Percentiles rank a stretch among this genome's conserved stretches.
These are phyloP conservation scores for Macrophomina tecta DNA, from an alignment of 2,329 filamentous ascomycete genomes.

Conservation along the genomic window DNA sequence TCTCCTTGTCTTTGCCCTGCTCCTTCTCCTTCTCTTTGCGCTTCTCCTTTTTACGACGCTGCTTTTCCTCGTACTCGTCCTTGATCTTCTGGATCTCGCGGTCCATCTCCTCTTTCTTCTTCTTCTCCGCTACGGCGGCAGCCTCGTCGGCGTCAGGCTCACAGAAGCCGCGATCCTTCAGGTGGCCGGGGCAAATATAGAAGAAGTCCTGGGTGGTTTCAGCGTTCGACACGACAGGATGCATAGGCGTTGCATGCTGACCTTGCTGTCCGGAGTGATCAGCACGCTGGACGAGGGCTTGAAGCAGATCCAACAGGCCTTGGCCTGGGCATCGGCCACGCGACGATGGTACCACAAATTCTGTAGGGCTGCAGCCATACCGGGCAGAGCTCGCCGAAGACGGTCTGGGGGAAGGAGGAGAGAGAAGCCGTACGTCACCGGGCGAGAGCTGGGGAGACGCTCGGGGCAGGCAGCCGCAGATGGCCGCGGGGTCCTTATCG, in stretches of 20 bases:
- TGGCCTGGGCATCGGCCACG: conserved; percentile 83
- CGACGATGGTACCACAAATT: conserved; percentile 87
- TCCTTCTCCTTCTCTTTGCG: conserved; percentile 51
- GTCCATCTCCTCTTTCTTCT: conserved; percentile 56
- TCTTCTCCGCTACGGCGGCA: conserved; percentile 61
- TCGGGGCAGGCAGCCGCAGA: neutral
- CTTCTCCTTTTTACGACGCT: conserved; percentile 63
- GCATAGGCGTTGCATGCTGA: conserved; percentile 46
- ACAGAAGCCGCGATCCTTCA: conserved; percentile 84
- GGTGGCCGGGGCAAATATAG: conserved; percentile 82
- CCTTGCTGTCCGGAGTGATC: conserved; percentile 88
- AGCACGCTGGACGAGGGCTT: conserved; percentile 86
- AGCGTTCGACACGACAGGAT: neutral
- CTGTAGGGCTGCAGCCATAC: conserved; percentile 51
- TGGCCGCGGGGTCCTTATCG: conserved; percentile 2
- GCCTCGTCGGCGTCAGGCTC: conserved; percentile 73
- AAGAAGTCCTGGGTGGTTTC: conserved; percentile 74
- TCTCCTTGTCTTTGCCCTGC: conserved; percentile 50
- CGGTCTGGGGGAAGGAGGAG: neutral
- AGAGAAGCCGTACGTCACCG: neutral
- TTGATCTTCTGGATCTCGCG: conserved; percentile 56
- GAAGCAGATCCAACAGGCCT: conserved; percentile 89
- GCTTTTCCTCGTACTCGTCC: conserved; percentile 57
- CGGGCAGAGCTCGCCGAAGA: neutral
- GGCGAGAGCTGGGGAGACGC: conserved; percentile 1